A percentile compares a stretch with the other conserved stretches of the same genome.
Conservation (phyloP, 164 flowering plant species). For the Dillenia suffruticosa region DNA sequence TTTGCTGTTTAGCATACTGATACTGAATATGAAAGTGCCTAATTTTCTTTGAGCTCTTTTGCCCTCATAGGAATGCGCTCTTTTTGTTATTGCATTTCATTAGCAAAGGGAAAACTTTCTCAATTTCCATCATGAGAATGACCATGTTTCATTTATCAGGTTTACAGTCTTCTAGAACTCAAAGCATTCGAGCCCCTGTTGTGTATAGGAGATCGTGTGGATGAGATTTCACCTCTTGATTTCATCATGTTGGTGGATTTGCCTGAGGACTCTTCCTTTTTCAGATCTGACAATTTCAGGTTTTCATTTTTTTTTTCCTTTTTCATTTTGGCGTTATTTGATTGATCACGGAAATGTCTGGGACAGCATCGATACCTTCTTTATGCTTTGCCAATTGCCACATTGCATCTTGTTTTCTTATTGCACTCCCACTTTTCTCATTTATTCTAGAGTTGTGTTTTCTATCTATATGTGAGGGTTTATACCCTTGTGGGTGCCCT, state of each 20-base stretch:
- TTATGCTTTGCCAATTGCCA: not conserved
- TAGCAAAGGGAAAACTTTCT: too few relatives aligned
- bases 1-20: not conserved
- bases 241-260: conserved; percentile 55
- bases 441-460: not conserved
- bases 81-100: too few relatives aligned
- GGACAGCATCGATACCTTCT: not conserved
- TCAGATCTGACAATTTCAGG: conserved; percentile 80
- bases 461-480: too few relatives aligned
- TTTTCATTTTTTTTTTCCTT: conserved; percentile 11
- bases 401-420: not conserved
- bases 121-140: too few relatives aligned
- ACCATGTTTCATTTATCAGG: conserved; percentile 30
- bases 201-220: conserved; percentile 25
- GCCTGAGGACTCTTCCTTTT: conserved; percentile 66
- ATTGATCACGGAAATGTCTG: not conserved
- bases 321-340: not conserved
- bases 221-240: conserved; percentile 53
- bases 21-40: too few relatives aligned
- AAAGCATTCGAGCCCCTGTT: conserved; percentile 52
- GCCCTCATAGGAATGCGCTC: too few relatives aligned
- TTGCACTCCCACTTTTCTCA: not conserved
- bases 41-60: too few relatives aligned
- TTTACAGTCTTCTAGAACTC: conserved; percentile 51
- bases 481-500: too few relatives aligned